phyloP scores from a whole-genome alignment of 2,329 filamentous ascomycete species.

The Macroventuria anomochaeta region DNA sequence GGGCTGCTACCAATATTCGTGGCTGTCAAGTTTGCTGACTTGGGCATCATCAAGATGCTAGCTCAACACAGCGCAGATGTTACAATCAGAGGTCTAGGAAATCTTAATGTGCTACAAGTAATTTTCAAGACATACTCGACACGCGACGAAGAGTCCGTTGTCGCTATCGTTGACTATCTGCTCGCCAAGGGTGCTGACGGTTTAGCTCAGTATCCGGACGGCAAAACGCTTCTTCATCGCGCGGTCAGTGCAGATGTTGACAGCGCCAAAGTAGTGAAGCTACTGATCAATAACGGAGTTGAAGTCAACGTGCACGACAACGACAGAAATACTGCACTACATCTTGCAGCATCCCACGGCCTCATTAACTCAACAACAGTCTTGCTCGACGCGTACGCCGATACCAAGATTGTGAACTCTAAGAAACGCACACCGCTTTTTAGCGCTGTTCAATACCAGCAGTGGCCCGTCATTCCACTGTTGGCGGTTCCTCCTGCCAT shows the following conservation, averaged over 20 bases:
- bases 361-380: constrained; percentile 26
- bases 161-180: constrained; percentile 30
- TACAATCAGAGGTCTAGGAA: constrained; percentile 28
- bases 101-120: constrained; percentile 36
- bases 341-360: constrained; percentile 40
- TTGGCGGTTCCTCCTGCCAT: constrained; percentile 39
- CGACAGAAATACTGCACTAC: constrained; percentile 36
- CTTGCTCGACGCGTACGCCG: constrained; percentile 33
- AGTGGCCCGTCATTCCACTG: constrained; percentile 37
- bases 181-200: constrained; percentile 35
- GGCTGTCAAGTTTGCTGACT: constrained; percentile 35
- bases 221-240: constrained; percentile 41
- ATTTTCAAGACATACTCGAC: constrained; percentile 10
- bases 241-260: constrained; percentile 26
- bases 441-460: constrained; percentile 36
- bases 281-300: constrained; percentile 33
- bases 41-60: constrained; percentile 35
- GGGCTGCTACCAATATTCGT: constrained; percentile 39
- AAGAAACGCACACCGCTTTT: constrained; percentile 40
- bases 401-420: constrained; percentile 30
- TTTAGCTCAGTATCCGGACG: constrained; percentile 32
- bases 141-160: background rate
- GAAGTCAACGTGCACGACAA: constrained; percentile 32
- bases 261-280: constrained; percentile 27
- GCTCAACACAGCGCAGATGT: constrained; percentile 40